Evolutionary conservation across 2,329 filamentous ascomycete species (phyloP), one percentile per base, ranked within the genome.

Genomic region (Blastomyces emzantsi): DNA sequence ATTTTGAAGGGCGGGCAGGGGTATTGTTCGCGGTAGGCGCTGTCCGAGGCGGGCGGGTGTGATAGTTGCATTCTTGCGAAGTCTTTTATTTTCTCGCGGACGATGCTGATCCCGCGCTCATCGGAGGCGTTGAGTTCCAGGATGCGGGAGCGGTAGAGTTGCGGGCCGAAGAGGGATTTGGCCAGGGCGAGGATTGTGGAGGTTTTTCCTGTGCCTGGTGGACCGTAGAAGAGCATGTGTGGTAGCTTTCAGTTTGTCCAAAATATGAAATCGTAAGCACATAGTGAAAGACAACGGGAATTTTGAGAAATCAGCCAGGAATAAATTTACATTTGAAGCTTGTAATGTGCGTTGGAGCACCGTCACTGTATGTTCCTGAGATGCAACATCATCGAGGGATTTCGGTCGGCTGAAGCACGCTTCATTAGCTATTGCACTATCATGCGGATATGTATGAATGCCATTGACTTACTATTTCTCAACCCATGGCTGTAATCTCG

Each of bases 191-290:
- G 89, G 70, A 99, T 92, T 0, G 95, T 99, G 1, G 91, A 96
- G 0, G 94, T 99, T 80, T 99, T 99, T 70, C 94, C 94, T 0
- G 94, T 99, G 52, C 94, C 94, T 0, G 94, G 95, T 0, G 95
- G 94, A 3, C 94, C 94, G 74, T 99, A 99, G 82, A 97, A 97
- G 71, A 99, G 90, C 91, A 99, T 97, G 77, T 99, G 95, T 2
- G 94, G 94, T 49, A 99, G 88, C 86, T 90, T 67, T 36, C 2
- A 15, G 1, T 13, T 51, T 51, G 25, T 51, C 19, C 17, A n/a
- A n/a, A 49, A 43, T 65, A 72, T 66, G 63, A 60, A 55, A 61
- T 65, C 28, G n/a, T 57, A 57, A 57, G 54, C 17, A 39, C 22
- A 17, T 22, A n/a, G 9, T 36, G 6, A 22, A 41, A 17, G 3